phyloP scores from a whole-genome alignment of 164 flowering plant species.

The Vitis amurensis region DNA sequence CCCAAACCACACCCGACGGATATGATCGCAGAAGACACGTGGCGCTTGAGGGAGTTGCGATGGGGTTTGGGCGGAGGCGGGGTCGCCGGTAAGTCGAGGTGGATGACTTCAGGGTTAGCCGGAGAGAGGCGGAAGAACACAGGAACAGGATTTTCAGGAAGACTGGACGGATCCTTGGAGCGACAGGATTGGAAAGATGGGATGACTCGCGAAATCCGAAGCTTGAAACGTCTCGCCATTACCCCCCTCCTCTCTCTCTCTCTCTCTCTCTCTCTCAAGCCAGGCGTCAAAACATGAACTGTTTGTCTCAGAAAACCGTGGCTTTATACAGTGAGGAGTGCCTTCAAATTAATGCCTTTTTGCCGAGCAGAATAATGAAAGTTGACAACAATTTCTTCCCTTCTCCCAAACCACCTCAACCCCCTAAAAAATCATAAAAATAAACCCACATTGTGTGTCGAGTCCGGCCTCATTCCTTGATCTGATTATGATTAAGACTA shows the following conservation, averaged over 20 bases:
- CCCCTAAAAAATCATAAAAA: too few species aligned
- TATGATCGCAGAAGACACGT: constrained; percentile 28
- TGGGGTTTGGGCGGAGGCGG: constrained; percentile 16
- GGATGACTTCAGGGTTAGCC: constrained; percentile 14
- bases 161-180: constrained; percentile 41
- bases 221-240: constrained; percentile 49
- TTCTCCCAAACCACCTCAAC: too few species aligned
- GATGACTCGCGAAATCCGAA: constrained; percentile 37
- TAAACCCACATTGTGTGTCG: too few species aligned
- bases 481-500: too few species aligned
- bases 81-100: constrained; percentile 12
- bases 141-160: constrained; percentile 44
- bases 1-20: constrained; percentile 24
- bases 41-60: constrained; percentile 23
- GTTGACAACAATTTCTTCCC: too few species aligned
- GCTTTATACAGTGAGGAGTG: too few species aligned
- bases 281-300: too few species aligned
- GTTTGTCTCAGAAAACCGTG: too few species aligned
- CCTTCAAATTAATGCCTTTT: too few species aligned
- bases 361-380: too few species aligned
- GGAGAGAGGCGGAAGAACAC: constrained; percentile 18
- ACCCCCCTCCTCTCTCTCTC: neutral
- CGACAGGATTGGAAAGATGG: constrained; percentile 51
- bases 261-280: neutral
- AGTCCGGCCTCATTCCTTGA: too few species aligned